Conservation (phyloP, 2,329 filamentous ascomycete species). For the Pezicula radicicola region DNA sequence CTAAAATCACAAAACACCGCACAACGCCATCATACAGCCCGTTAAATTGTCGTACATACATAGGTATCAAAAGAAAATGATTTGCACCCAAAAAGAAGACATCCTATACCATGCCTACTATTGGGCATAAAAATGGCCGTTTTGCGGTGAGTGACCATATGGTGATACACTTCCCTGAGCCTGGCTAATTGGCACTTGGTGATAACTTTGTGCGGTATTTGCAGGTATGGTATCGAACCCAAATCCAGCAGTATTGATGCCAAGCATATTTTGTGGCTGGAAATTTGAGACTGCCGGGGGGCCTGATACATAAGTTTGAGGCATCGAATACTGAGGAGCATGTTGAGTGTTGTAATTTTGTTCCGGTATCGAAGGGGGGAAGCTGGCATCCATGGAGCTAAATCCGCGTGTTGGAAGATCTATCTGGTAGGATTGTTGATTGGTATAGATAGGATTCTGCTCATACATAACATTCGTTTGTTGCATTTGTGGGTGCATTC, state of each 20-base stretch:
- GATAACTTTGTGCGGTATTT: conserved; percentile 13
- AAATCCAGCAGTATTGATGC: conserved; percentile 17
- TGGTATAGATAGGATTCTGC: conserved; percentile 13
- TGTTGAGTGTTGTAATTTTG: conserved; percentile 17
- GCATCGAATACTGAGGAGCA: conserved; percentile 15
- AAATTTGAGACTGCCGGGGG: conserved; percentile 20
- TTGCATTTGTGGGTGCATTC: conserved; percentile 13
- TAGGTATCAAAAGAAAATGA: background rate
- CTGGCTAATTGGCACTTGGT: conserved; percentile 22
- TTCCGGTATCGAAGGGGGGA: conserved; percentile 11
- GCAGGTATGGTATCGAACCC: conserved; percentile 19
- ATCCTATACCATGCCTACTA: conserved; percentile 19
- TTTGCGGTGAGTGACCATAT: conserved; percentile 22
- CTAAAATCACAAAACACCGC: conserved; percentile 3
- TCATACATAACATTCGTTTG: conserved; percentile 11
- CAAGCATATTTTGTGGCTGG: conserved; percentile 18
- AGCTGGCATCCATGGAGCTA: conserved; percentile 13
- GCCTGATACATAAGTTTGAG: conserved; percentile 20
- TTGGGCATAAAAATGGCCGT: conserved; percentile 12
- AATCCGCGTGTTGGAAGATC: conserved; percentile 14
- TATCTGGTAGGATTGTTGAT: conserved; percentile 14
- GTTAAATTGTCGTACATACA: background rate
- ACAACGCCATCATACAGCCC: background rate
- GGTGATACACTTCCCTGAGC: conserved; percentile 21
- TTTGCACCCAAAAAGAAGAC: background rate